These are phyloP conservation scores for Entomortierella parvispora DNA, from an alignment of 192 early-diverging fungal genomes.

Conservation along the genomic window DNA sequence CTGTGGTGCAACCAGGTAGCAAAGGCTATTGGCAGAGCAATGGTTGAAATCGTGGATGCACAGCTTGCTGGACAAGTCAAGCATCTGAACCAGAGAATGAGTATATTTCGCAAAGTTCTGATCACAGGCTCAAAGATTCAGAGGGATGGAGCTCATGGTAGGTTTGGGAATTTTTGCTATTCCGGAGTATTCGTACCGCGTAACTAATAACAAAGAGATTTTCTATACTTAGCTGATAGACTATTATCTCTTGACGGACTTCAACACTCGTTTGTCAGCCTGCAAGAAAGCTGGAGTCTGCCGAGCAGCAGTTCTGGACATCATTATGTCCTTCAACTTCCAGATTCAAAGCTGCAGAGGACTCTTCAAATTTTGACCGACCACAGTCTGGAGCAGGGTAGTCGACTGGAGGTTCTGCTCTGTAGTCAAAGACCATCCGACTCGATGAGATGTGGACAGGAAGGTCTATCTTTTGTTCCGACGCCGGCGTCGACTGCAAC, in stretches of 20 bases:
- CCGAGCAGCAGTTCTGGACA: slow-evolving; percentile 5
- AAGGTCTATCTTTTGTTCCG: slow-evolving; percentile 8
- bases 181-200: no score
- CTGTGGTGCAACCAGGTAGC: slow-evolving; percentile 95
- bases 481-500: slow-evolving; percentile 21
- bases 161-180: no score
- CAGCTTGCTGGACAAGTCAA: slow-evolving; percentile 65
- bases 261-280: slow-evolving; percentile 31
- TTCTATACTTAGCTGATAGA: no score
- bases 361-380: slow-evolving; percentile 54
- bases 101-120: slow-evolving; percentile 64
- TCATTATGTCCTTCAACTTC: slow-evolving; percentile 49
- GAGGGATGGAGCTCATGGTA: background rate
- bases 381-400: slow-evolving; percentile 31
- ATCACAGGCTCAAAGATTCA: slow-evolving; percentile 60
- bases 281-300: slow-evolving; percentile 37
- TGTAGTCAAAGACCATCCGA: slow-evolving; percentile 41
- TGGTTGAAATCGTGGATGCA: slow-evolving; percentile 71
- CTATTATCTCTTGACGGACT: slow-evolving; percentile 16
- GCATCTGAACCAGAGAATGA: slow-evolving; percentile 69
- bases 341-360: slow-evolving; percentile 20
- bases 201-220: background rate
- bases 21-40: slow-evolving; percentile 64
- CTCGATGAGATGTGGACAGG: slow-evolving; percentile 1
- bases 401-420: slow-evolving; percentile 50